Evolutionary conservation across 1,139 yeast genomes (phyloP).

Genomic region (Chernovozyma sophiae-reginae): DNA sequence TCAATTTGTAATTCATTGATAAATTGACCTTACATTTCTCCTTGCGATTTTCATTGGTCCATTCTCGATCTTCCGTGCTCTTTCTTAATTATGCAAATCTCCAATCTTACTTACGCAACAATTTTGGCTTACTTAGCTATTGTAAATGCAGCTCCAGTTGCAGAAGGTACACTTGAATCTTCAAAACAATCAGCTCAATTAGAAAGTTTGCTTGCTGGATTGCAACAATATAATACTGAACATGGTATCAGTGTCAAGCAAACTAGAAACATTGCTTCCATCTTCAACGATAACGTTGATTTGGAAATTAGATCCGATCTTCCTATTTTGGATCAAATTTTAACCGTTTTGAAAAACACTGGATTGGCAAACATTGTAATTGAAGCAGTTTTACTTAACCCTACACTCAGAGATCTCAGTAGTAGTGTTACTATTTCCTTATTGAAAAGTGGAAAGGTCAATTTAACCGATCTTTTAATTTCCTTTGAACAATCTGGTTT

Average conservation of each 20-base stretch:
- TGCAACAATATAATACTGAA: not conserved
- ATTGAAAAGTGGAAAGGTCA: constrained; percentile 18
- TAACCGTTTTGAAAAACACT: constrained; percentile 19
- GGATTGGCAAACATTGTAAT: constrained; percentile 22
- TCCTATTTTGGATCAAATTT: constrained; percentile 23
- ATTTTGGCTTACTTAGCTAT: not conserved
- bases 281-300: not conserved
- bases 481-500: constrained; percentile 29
- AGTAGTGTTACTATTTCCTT: constrained; percentile 20
- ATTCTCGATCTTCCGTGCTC: too few species aligned
- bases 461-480: constrained; percentile 22
- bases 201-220: not conserved
- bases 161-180: not conserved
- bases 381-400: constrained; percentile 23
- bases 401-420: constrained; percentile 21
- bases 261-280: not conserved
- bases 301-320: constrained; percentile 13
- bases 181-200: not conserved
- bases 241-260: not conserved
- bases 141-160: not conserved
- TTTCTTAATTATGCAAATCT: not conserved
- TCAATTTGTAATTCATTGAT: too few species aligned
- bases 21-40: too few species aligned
- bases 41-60: too few species aligned
- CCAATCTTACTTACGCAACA: not conserved